Conservation (phyloP, 257 asterid genomes). For the Nicotiana obtusifolia region DNA sequence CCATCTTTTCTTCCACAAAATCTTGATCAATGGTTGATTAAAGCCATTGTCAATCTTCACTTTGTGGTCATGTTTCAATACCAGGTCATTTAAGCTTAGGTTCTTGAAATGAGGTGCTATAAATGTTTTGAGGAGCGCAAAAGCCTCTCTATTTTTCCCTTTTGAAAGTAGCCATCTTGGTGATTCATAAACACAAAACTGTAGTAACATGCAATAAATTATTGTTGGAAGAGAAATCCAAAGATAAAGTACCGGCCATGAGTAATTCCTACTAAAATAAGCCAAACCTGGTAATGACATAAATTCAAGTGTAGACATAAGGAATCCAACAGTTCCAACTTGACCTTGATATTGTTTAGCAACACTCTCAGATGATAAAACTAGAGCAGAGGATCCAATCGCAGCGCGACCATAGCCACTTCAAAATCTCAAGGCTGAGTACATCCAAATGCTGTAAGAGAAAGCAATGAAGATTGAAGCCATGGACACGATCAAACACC, state of each 20-base stretch:
- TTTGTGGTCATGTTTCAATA: too few relatives aligned
- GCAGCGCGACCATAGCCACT: constrained; percentile 41
- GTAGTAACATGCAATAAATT: constrained; percentile 29
- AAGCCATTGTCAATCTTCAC: neutral
- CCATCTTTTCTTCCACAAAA: constrained; percentile 8
- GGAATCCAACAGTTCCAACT: constrained; percentile 35
- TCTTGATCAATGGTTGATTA: constrained; percentile 8
- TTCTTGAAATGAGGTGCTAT: neutral
- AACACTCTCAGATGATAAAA: constrained; percentile 40
- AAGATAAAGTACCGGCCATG: constrained; percentile 47
- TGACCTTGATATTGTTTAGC: constrained; percentile 36
- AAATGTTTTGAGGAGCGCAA: constrained; percentile 8
- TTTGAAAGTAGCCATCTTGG: constrained; percentile 43
- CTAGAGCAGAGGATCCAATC: constrained; percentile 35
- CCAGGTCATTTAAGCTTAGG: neutral
- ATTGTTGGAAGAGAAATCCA: constrained; percentile 27
- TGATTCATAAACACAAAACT: constrained; percentile 33
- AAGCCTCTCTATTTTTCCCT: constrained; percentile 21
- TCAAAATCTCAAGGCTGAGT: constrained; percentile 26
- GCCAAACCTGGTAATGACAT: constrained; percentile 41
- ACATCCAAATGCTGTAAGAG: constrained; percentile 41
- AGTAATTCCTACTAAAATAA: constrained; percentile 20
- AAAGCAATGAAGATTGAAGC: constrained; percentile 29
- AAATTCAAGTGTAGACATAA: constrained; percentile 37
- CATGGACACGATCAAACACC: constrained; percentile 34